Base-by-base conservation (phyloP, 2,329 filamentous ascomycete genomes). In the Alternaria postmessia region DNA sequence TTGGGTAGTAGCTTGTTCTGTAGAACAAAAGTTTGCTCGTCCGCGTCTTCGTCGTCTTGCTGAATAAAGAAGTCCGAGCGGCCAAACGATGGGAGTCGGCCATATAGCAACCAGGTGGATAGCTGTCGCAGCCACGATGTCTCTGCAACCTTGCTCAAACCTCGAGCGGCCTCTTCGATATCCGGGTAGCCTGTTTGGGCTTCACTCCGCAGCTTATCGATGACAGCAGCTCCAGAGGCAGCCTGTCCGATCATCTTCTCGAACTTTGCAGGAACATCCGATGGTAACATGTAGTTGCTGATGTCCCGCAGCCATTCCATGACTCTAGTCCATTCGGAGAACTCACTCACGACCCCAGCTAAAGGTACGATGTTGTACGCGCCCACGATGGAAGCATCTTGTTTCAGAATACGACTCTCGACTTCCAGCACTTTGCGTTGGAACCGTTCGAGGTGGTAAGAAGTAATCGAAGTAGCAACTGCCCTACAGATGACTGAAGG, bases 311-410 rank as follows among this genome's bases (percentile, higher is more conserved):
- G 84, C 93, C 94, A 98, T 70, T 94, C 89, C 83, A 98, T 86
- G 36, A 89, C 85, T 69, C 92, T 86, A 47, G 86, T 91, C 94
- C 94, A 98, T 43, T 87, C 90, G n/a, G 90, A 88, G 72, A 98
- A 97, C 72, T 95, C 91, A 5, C 86, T 87, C 28, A 96, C 88
- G 20, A 98, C 86, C 2, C 89, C 90, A 51, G 95, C 96, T 68
- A 99, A 80, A 3, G 95, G 94, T 22, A 98, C 94, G 63, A 97
- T 96, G 63, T 94, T 91, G 76, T 97, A 97, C 1, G 92, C 94
- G 42, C 94, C 94, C 1, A 98, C 94, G 59, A 92, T 87, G 7
- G 83, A 87, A 2, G 93, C 86, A 81, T 97, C 93, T 70, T 88
- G 87, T 46, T 84, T 86, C 51, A 98, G 81, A 26, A 99, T 91